Conservation (phyloP, 2,329 filamentous ascomycete species). For the Monosporascus sp. region DNA sequence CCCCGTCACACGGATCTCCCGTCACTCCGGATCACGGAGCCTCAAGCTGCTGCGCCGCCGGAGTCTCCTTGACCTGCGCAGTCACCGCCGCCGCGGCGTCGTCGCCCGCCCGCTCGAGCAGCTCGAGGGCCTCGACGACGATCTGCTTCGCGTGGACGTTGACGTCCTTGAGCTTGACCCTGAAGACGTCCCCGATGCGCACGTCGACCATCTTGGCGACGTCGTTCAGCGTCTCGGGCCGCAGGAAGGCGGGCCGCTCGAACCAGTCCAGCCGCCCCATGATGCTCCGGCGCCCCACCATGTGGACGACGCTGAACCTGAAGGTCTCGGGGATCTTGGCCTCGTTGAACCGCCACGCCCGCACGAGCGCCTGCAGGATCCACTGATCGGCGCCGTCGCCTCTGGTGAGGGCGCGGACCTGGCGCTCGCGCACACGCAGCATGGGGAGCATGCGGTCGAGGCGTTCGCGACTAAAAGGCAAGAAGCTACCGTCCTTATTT, state of each 20-base stretch:
- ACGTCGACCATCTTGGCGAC: constrained; percentile 38
- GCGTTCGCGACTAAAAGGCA: constrained; percentile 40
- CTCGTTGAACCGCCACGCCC: constrained; percentile 54
- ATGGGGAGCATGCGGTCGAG: constrained; percentile 44
- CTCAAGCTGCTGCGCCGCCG: not conserved
- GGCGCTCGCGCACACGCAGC: constrained; percentile 49
- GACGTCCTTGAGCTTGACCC: constrained; percentile 50
- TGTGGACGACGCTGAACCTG: constrained; percentile 39
- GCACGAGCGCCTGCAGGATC: constrained; percentile 55
- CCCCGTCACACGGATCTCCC: no score
- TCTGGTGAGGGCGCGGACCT: constrained; percentile 39
- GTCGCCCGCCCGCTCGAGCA: constrained; percentile 14
- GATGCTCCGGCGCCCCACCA: constrained; percentile 28
- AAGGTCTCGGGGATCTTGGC: constrained; percentile 43
- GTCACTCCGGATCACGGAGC: no score
- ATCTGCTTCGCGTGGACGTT: constrained; percentile 45
- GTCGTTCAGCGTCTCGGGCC: constrained; percentile 32
- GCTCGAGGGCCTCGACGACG: constrained; percentile 39
- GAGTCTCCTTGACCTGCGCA: not conserved
- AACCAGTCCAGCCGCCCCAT: constrained; percentile 48
- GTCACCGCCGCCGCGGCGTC: not conserved
- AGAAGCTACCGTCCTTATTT: constrained; percentile 27
- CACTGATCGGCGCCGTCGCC: constrained; percentile 44
- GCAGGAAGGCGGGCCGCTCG: constrained; percentile 38
- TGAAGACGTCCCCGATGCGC: constrained; percentile 46